Base-by-base conservation (phyloP, 2,329 filamentous ascomycete species). In the Penicillium sp. region DNA sequence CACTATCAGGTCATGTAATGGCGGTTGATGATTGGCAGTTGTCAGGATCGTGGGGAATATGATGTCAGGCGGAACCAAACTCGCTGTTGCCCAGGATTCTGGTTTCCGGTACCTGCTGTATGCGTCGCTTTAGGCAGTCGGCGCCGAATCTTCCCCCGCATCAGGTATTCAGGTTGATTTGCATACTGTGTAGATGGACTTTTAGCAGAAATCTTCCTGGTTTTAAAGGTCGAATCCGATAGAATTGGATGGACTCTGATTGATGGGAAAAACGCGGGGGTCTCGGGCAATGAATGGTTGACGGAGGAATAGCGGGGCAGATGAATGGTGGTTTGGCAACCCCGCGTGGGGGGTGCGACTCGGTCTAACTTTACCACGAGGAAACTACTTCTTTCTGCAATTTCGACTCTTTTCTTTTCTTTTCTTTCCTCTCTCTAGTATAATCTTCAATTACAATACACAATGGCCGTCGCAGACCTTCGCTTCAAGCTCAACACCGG, bases 401-500 rank as follows among this genome's bases (percentile, higher is more conserved):
- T 31, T 47, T 31, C 14, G 7, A 11, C 16, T 37, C 6, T 37
- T 27, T 39, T 7, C n/a, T 13, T 26, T 50, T 29, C 22, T 39
- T 11, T 8, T 10, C 35, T 29, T 29, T 14, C 8, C 8, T 49
- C 44, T 52, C 26, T 52, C 13, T 35, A 45, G 13, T 35, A n/a
- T 7, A 35, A 10, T 29, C 26, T 9, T 52, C 24, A 52, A 45
- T 43, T 16, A 35, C 11, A 22, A 33, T 48, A 45, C 67, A 77
- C 53, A 60, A 86, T 86, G 83, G 76, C 82, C 57, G 65, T 70
- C 24, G 78, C 79, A 63, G 78, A 81, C 61, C 79, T 77, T 22
- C 70, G 66, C 41, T 87, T 85, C 75, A 86, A 82, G 69, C 82
- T 89, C 63, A 89, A 89, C 78, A 87, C 80, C 37, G 86, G 86